Percentiles rank a stretch among this genome's conserved stretches.
Evolutionary conservation across 495 filamentous ascomycete species (phyloP).

Genomic region (Cenococcum geophilum): DNA sequence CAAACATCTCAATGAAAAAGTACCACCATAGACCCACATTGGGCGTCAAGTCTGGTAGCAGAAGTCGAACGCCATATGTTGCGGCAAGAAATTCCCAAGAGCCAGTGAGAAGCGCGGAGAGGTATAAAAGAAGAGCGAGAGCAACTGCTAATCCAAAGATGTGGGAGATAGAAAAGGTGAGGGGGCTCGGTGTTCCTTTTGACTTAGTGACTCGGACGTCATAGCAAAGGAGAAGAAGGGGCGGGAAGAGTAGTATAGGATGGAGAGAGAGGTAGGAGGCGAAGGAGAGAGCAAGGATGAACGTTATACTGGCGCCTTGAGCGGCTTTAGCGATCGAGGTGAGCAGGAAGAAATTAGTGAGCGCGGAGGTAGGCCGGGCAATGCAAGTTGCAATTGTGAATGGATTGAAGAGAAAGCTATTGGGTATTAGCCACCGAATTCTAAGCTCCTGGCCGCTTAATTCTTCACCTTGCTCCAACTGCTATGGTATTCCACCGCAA

Average conservation of each 20-base stretch:
- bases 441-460: neutral
- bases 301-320: slow-evolving; percentile 61
- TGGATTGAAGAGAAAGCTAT: slow-evolving; percentile 86
- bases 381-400: slow-evolving; percentile 91
- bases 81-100: slow-evolving; percentile 76
- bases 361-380: slow-evolving; percentile 83
- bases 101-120: slow-evolving; percentile 71
- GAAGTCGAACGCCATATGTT: slow-evolving; percentile 86
- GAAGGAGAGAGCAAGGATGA: slow-evolving; percentile 80
- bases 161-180: slow-evolving; percentile 50
- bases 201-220: slow-evolving; percentile 43
- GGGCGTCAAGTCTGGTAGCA: slow-evolving; percentile 87
- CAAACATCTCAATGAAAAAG: slow-evolving; percentile 99
- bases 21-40: slow-evolving; percentile 99
- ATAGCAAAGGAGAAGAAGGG: slow-evolving; percentile 73
- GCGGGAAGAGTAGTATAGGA: slow-evolving; percentile 77
- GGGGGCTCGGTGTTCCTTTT: slow-evolving; percentile 12
- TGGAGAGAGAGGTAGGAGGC: slow-evolving; percentile 90
- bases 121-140: slow-evolving; percentile 51
- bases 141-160: slow-evolving; percentile 39
- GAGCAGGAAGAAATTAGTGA: slow-evolving; percentile 83
- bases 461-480: slow-evolving; percentile 67
- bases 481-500: slow-evolving; percentile 69
- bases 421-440: slow-evolving; percentile 20
- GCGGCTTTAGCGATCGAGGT: slow-evolving; percentile 78